Conservation (phyloP, 345 rosid species). For the Bretschneidera sinensis region DNA sequence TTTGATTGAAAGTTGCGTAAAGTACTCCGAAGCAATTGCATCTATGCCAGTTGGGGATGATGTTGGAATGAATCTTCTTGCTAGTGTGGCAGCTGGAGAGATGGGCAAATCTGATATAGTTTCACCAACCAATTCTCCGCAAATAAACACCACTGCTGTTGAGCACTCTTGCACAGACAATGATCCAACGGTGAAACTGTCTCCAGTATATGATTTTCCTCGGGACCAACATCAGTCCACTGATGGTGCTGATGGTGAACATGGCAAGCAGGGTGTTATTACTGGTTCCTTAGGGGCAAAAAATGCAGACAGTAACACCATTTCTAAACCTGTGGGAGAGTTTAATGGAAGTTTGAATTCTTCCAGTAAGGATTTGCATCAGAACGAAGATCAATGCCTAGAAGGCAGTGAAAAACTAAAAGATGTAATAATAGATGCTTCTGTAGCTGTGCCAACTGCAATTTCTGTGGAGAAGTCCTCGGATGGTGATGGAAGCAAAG, state of each 20-base stretch:
- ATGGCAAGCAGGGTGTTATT: conserved; percentile 28
- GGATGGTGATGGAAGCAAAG: conserved; percentile 25
- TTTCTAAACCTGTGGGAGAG: conserved; percentile 24
- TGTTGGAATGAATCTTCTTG: conserved; percentile 92
- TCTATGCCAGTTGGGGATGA: conserved; percentile 60
- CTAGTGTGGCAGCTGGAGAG: conserved; percentile 92
- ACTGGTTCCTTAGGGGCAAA: conserved; percentile 20
- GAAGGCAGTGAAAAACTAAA: conserved; percentile 39
- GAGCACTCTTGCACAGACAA: conserved; percentile 33
- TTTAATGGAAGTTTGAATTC: conserved; percentile 21
- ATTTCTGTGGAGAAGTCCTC: conserved; percentile 18
- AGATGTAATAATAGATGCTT: conserved; percentile 20
- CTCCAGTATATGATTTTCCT: conserved; percentile 25
- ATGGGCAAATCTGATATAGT: conserved; percentile 53
- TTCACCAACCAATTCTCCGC: conserved; percentile 52
- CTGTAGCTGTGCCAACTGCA: conserved; percentile 16
- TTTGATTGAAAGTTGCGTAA: conserved; percentile 81
- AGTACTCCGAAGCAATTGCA: conserved; percentile 54
- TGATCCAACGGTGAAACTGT: conserved; percentile 30
- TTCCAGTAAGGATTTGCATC: conserved; percentile 33
- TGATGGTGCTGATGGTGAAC: conserved; percentile 25
- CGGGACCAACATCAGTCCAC: conserved; percentile 21
- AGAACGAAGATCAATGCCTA: conserved; percentile 30
- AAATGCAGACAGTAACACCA: conserved; percentile 23
- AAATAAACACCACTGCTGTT: conserved; percentile 24